Conservation (phyloP, 2,329 filamentous ascomycete species). For the Cylindrodendrum hubeiense region DNA sequence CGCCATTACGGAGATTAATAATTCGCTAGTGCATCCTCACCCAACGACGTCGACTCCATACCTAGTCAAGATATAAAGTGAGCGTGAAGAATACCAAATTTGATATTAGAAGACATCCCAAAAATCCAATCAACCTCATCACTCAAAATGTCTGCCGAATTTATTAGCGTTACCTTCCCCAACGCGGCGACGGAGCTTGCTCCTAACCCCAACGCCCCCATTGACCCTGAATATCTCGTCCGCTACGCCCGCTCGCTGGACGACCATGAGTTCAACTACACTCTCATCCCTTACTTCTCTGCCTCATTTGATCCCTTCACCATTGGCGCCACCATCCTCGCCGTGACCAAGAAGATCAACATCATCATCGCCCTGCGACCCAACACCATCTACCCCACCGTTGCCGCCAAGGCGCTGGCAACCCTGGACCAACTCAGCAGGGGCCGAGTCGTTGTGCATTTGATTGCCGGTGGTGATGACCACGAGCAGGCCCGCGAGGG, state of each 20-base stretch:
- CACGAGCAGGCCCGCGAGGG: conserved; percentile 71
- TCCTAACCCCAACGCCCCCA: conserved; percentile 62
- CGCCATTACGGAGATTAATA: conserved; percentile 43
- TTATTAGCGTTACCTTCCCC: conserved; percentile 69
- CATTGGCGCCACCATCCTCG: conserved; percentile 67
- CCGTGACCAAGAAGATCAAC: conserved; percentile 69
- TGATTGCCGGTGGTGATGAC: conserved; percentile 73
- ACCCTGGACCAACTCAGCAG: conserved; percentile 70
- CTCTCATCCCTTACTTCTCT: conserved; percentile 70
- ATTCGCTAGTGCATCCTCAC: conserved; percentile 19
- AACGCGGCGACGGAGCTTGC: conserved; percentile 68
- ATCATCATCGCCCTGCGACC: conserved; percentile 72
- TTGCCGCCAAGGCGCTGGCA: conserved; percentile 71
- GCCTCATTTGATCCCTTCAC: conserved; percentile 61
- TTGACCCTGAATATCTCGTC: conserved; percentile 67
- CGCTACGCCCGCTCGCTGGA: conserved; percentile 70
- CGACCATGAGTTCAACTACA: conserved; percentile 73
- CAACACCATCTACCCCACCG: conserved; percentile 70
- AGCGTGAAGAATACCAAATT: not conserved
- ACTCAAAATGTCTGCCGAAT: conserved; percentile 59
- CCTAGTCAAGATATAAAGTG: conserved; percentile 25
- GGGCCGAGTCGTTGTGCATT: conserved; percentile 71
- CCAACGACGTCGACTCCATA: conserved; percentile 4
- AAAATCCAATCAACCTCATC: not conserved
- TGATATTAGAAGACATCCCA: not conserved